phyloP scores from a whole-genome alignment of 768 basidiomycete species.

The Rhodotorula toruloides region DNA sequence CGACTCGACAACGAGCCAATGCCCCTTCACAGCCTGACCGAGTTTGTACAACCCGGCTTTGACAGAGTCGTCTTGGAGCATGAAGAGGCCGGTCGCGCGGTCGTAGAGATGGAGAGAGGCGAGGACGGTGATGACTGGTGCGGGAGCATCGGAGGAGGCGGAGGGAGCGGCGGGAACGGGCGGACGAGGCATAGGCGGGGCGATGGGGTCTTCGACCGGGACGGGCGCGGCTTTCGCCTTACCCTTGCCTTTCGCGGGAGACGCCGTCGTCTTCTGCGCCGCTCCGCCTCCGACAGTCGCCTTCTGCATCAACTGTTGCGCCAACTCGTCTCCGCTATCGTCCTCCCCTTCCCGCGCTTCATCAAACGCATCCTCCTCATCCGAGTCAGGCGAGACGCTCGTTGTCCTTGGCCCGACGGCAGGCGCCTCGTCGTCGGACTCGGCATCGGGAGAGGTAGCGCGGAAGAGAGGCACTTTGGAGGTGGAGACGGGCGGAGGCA shows the following conservation, averaged over 20 bases:
- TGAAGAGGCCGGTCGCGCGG: slow-evolving; percentile 49
- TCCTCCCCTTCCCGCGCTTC: slow-evolving; percentile 13
- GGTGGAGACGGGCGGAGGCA: not conserved
- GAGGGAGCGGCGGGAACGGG: slow-evolving; percentile 18
- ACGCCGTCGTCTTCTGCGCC: not conserved
- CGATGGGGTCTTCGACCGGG: slow-evolving; percentile 11
- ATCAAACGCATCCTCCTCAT: slow-evolving; percentile 7
- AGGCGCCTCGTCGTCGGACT: slow-evolving; percentile 5
- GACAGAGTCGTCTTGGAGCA: slow-evolving; percentile 47
- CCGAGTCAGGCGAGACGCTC: not conserved
- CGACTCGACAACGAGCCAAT: slow-evolving; percentile 35
- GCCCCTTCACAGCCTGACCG: not conserved
- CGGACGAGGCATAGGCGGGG: slow-evolving; percentile 15
- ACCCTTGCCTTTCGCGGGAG: not conserved
- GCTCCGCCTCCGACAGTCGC: slow-evolving; percentile 19
- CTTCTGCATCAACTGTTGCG: slow-evolving; percentile 37
- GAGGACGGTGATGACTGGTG: slow-evolving; percentile 35
- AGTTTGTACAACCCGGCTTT: slow-evolving; percentile 46
- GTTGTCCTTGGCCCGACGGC: not conserved
- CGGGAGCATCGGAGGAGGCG: slow-evolving; percentile 41
- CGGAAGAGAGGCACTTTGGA: slow-evolving; percentile 39
- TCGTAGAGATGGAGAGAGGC: slow-evolving; percentile 51
- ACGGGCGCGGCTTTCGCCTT: slow-evolving; percentile 17
- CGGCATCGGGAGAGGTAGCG: slow-evolving; percentile 18
- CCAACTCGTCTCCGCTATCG: slow-evolving; percentile 36